A percentile compares a stretch with the other conserved stretches of the same genome.
These are phyloP conservation scores for Gautieria morchelliformis DNA, from an alignment of 768 basidiomycete species.

Conservation along the genomic window DNA sequence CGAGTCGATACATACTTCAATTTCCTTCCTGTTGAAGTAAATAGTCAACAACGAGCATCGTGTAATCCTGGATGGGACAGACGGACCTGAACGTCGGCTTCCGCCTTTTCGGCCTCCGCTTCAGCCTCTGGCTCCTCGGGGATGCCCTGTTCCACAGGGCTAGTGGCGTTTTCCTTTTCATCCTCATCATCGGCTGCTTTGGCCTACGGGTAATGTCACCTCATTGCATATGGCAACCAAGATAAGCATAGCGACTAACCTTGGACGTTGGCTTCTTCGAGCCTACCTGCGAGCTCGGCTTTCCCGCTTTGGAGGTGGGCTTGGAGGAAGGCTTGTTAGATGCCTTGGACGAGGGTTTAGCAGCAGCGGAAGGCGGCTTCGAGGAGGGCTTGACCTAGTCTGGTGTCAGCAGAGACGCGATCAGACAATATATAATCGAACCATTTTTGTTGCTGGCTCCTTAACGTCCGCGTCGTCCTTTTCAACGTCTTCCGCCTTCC, in stretches of 20 bases:
- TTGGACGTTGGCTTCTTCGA: conserved; percentile 7
- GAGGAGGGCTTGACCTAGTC: neutral
- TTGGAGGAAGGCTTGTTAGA: conserved; percentile 4
- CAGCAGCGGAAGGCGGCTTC: neutral
- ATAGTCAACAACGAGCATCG: neutral
- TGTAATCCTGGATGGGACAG: neutral
- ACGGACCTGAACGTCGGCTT: neutral
- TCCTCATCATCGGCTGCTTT: neutral
- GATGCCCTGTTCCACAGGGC: neutral
- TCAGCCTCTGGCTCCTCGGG: conserved; percentile 6
- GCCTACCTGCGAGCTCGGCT: conserved; percentile 1
- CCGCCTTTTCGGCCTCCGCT: conserved; percentile 2
- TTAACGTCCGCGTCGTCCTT: neutral
- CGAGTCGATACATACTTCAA: neutral
- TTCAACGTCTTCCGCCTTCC: conserved; percentile 7
- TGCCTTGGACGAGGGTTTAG: conserved; percentile 4
- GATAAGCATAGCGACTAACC: neutral
- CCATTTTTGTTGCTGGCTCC: conserved; percentile 5
- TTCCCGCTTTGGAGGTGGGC: neutral
- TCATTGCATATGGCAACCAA: neutral
- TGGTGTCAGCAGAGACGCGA: neutral
- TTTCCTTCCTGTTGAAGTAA: neutral
- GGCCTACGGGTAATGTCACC: neutral
- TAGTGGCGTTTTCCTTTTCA: conserved; percentile 2
- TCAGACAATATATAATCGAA: neutral